Percentiles rank a stretch among this genome's conserved stretches.
These are phyloP conservation scores for Euphorbia lathyris DNA, from an alignment of 345 rosid species.

Conservation along the genomic window DNA sequence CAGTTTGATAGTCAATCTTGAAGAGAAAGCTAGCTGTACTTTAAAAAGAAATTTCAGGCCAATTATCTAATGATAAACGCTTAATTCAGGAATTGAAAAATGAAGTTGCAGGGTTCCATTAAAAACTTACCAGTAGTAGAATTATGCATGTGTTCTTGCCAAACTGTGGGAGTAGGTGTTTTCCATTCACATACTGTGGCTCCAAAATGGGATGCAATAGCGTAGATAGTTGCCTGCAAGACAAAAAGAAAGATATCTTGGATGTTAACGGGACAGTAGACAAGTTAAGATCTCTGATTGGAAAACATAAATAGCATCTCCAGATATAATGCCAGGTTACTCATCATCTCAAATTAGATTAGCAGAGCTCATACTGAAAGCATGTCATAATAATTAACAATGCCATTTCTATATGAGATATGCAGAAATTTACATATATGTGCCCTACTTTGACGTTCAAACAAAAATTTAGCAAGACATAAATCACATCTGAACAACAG, in stretches of 20 bases:
- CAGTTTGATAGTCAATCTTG: not conserved
- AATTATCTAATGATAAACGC: not conserved
- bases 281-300: not conserved
- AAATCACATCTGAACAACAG: not conserved
- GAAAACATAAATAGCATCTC: not conserved
- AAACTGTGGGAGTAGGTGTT: constrained; percentile 87
- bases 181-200: constrained; percentile 81
- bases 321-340: not conserved
- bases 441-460: not conserved
- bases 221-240: constrained; percentile 58
- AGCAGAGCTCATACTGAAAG: not conserved
- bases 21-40: not conserved
- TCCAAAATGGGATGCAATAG: constrained; percentile 72
- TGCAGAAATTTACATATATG: not conserved
- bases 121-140: constrained; percentile 52
- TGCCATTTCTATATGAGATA: not conserved
- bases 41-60: not conserved
- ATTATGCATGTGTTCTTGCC: constrained; percentile 84
- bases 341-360: not conserved
- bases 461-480: not conserved
- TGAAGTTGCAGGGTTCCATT: not conserved
- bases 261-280: not conserved
- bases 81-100: not conserved
- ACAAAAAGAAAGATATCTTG: not conserved
- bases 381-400: not conserved